A percentile compares a stretch with the other conserved stretches of the same genome.
These are phyloP conservation scores for Bretschneidera sinensis DNA, from an alignment of 345 rosid genomes.

Conservation along the genomic window DNA sequence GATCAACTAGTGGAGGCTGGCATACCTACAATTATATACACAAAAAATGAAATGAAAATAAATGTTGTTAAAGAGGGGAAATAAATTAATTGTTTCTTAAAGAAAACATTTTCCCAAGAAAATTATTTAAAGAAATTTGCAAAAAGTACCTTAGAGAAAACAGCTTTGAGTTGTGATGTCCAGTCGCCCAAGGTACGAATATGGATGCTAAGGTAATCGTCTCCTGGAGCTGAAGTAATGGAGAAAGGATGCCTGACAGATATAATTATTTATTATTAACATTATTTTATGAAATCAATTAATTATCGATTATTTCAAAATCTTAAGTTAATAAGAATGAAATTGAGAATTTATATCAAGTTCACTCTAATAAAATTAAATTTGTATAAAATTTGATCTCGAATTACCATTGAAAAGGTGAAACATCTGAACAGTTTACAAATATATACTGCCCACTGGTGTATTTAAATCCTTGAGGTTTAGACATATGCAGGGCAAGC, in stretches of 20 bases:
- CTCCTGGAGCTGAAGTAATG: slow-evolving; percentile 62
- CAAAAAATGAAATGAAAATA: too few species aligned
- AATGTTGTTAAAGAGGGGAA: too few species aligned
- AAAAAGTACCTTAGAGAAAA: slow-evolving; percentile 44
- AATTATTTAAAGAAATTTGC: neutral
- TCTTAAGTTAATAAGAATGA: neutral
- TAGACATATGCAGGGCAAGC: slow-evolving; percentile 63
- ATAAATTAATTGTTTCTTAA: too few species aligned
- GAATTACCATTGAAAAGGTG: slow-evolving; percentile 72
- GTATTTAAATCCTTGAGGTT: slow-evolving; percentile 74
- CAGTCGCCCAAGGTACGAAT: slow-evolving; percentile 74
- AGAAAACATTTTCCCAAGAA: neutral
- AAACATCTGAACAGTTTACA: slow-evolving; percentile 67
- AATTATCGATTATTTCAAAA: too few species aligned
- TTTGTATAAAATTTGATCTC: too few species aligned
- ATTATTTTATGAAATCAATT: too few species aligned
- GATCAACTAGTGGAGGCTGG: slow-evolving; percentile 48
- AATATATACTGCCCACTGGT: slow-evolving; percentile 84
- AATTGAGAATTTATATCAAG: neutral
- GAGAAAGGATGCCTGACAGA: slow-evolving; percentile 65
- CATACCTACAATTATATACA: slow-evolving; percentile 40
- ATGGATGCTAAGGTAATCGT: slow-evolving; percentile 55
- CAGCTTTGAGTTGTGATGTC: slow-evolving; percentile 65
- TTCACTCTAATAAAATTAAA: neutral
- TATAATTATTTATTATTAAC: too few species aligned